A percentile compares a stretch with the other conserved stretches of the same genome.
Conservation (phyloP, 768 basidiomycete genomes). For the Mycena crocata region DNA sequence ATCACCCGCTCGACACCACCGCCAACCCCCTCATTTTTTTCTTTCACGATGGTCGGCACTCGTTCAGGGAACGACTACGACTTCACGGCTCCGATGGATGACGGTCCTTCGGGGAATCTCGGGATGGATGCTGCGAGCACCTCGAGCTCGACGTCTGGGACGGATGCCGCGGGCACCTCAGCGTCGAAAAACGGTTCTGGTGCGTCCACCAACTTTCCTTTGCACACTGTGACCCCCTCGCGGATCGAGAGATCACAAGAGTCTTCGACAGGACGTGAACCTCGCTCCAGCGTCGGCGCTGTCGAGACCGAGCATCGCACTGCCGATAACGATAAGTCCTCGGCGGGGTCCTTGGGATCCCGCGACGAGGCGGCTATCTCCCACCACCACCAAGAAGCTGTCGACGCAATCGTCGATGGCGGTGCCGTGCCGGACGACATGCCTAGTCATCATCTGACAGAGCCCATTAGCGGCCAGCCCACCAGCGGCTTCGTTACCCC, state of each 20-base stretch:
- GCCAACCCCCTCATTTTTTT: background rate
- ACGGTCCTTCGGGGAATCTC: background rate
- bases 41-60: background rate
- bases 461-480: too few species aligned
- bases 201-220: too few species aligned
- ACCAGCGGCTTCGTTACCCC: background rate
- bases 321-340: background rate
- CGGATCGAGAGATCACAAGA: background rate
- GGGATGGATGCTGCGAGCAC: background rate
- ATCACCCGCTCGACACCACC: conserved; percentile 1
- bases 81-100: background rate
- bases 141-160: background rate
- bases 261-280: background rate
- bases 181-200: too few species aligned
- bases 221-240: too few species aligned
- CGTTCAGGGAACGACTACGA: background rate
- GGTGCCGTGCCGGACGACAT: background rate
- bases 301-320: background rate
- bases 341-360: too few species aligned
- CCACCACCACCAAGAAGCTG: background rate
- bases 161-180: background rate
- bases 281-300: background rate
- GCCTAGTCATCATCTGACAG: background rate
- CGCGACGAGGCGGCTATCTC: background rate
- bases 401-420: background rate